Base-by-base conservation (phyloP, 805 yeast genomes). In the Scheffersomyces amazonensis region DNA sequence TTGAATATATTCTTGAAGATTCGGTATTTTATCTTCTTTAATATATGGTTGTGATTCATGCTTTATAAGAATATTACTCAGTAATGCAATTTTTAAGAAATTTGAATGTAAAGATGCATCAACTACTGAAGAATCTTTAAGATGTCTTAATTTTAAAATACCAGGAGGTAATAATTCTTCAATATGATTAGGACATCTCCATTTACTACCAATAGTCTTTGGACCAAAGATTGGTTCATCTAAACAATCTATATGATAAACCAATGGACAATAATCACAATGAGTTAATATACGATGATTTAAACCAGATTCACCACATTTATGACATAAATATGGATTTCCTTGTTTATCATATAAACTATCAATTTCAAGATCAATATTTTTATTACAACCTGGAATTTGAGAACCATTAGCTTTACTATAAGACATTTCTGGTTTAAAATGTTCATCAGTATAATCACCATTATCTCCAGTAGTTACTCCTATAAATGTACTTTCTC, bases 171-270 rank as follows among this genome's bases (percentile, higher is more conserved):
- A 45, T 16, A 76, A 58, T 30, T 61, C 67, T 33, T 75, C 84
- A 16, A 79, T 77, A 63, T 88, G 97, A 48, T 85, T 83, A 2
- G 96, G 98, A 60, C 96, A 93, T 64, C 78, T 81, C 98, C 96
- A 91, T 58, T 82, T 86, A 32, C 71, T 70, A 2, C 93, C 95
- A 31, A 86, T 56, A 29, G 83, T 80, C 50, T 87, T 87, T 15
- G 83, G 77, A 5, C 83, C 69, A 12, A 87, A 72, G 48, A 87
- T 64, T 1, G 96, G 95, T 1, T 87, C 85, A 36, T 75, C 70
- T 12, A 90, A 60, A 59, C 98, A 90, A 60, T 91, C 96, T 33
- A 90, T 60, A 62, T 90, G 98, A 95, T 95, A 90, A 13, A 81
- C 75, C 3, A 84, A 66, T 0, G 83, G 70, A 59, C 98, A 90